Base-by-base conservation (phyloP, 495 filamentous ascomycete species). In the Podospora pseudopauciseta region DNA sequence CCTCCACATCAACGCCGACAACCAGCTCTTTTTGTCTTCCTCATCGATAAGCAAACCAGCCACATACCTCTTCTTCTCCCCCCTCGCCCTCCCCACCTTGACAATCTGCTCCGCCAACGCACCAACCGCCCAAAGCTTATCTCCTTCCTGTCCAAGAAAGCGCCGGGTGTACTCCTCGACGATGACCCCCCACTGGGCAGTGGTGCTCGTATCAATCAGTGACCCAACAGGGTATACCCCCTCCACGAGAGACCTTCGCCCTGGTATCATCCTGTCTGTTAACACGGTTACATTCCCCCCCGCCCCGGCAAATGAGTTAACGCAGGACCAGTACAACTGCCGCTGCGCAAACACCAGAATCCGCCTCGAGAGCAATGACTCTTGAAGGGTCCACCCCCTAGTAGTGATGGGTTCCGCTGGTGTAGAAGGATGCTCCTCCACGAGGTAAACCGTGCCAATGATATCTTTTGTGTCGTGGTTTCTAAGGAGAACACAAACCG, bases 311-410 rank as follows among this genome's bases (percentile, higher is more conserved):
- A 49, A 49, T 6, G 39, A 49, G 15, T 49, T 49, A 1, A 49
- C 39, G 9, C 39, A 49, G 9, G 9, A 13, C 39, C 39, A 49
- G 39, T 49, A 49, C 39, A 49, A 11, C 39, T 49, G 39, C 39
- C 39, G 7, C 39, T 49, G 39, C 7, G 39, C 39, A 49, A 49
- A 49, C 39, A 49, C 39, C 39, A 49, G 2, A 13, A 49, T 49
- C 39, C 39, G 7, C 9, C 39, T 9, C 6, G 39, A 49, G 9
- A 49, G 39, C 9, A 49, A 3, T 49, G 39, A 49, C 13, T 49
- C 39, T 16, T 49, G 39, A 3, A 49, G 39, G 7, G 68, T 70
- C 65, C 65, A 67, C 13, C 54, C 68, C 4, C 68, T 39, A 2
- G 53, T 49, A 9, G 55, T 54, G 13, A 34, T 65, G 7, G 67